A percentile compares a stretch with the other conserved stretches of the same genome.
Conservation (phyloP, 177 flowering plant species). For the Telopea speciosissima region DNA sequence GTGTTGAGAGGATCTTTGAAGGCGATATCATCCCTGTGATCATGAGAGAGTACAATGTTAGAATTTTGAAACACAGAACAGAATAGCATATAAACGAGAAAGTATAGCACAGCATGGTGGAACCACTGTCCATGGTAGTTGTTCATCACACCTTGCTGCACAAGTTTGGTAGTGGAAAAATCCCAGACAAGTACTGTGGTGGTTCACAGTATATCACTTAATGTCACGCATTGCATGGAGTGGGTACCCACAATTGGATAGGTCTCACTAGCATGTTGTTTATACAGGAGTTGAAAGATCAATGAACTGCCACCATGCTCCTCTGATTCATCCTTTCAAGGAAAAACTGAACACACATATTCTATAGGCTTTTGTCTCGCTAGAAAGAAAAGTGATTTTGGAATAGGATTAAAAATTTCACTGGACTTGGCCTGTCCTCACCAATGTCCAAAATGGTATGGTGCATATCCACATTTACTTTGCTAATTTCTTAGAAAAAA, state of each 20-base stretch:
- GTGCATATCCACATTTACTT: no score
- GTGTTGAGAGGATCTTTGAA: conserved; percentile 83
- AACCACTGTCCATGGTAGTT: background rate
- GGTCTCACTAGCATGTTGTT: background rate
- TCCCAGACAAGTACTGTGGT: background rate
- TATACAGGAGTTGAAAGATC: background rate
- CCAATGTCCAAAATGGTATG: no score
- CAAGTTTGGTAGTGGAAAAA: no score
- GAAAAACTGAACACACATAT: no score
- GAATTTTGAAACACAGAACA: background rate
- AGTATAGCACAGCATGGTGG: background rate
- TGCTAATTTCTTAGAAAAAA: no score
- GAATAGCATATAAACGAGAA: background rate
- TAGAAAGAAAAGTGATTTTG: no score
- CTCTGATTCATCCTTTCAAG: no score
- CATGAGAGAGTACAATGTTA: conserved; percentile 1
- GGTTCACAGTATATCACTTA: background rate
- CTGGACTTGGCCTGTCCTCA: no score
- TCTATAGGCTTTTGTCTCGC: no score
- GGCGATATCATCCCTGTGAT: conserved; percentile 67
- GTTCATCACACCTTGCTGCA: background rate
- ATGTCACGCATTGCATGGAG: background rate
- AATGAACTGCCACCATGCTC: background rate
- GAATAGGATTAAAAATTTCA: no score
- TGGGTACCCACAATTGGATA: background rate